These are phyloP conservation scores for Mycena indigotica DNA, from an alignment of 768 basidiomycete genomes.

Conservation along the genomic window DNA sequence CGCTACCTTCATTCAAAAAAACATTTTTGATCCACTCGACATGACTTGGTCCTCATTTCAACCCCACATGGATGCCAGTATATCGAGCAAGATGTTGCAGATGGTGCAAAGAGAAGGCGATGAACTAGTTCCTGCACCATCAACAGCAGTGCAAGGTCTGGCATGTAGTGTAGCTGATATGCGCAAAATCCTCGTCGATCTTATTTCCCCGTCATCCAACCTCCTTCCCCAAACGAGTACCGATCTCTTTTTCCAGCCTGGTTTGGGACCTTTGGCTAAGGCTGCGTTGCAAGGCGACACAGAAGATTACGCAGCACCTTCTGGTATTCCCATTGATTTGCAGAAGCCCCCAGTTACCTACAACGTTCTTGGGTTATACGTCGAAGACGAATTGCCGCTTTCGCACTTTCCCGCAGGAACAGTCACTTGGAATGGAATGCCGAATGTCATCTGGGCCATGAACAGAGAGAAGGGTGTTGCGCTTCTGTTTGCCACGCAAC, in stretches of 20 bases:
- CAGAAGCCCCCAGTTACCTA: constrained; percentile 2
- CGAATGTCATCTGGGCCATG: constrained; percentile 20
- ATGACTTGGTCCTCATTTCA: constrained; percentile 1
- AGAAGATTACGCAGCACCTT: constrained; percentile 11
- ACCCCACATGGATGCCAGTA: constrained; percentile 2
- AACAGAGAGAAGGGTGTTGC: constrained; percentile 9
- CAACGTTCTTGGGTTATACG: constrained; percentile 6
- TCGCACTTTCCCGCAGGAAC: constrained; percentile 11
- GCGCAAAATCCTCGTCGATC: constrained; percentile 10
- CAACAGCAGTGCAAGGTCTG: neutral
- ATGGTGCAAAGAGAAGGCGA: constrained; percentile 8
- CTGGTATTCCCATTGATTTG: constrained; percentile 2
- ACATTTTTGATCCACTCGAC: constrained; percentile 8
- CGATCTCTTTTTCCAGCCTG: constrained; percentile 9
- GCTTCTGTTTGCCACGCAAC: constrained; percentile 18
- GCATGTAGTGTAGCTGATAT: constrained; percentile 7
- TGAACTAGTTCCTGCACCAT: constrained; percentile 1
- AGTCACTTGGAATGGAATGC: constrained; percentile 21
- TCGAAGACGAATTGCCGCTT: constrained; percentile 8
- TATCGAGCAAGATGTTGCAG: constrained; percentile 3
- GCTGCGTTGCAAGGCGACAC: constrained; percentile 4
- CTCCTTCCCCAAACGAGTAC: constrained; percentile 6
- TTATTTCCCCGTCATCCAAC: constrained; percentile 7
- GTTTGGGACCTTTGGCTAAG: neutral
- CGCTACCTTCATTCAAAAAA: neutral